Evolutionary conservation across 2,329 filamentous ascomycete species (phyloP), one percentile per base, ranked within the genome.

Genomic region (Fusarium brachygibbosum): DNA sequence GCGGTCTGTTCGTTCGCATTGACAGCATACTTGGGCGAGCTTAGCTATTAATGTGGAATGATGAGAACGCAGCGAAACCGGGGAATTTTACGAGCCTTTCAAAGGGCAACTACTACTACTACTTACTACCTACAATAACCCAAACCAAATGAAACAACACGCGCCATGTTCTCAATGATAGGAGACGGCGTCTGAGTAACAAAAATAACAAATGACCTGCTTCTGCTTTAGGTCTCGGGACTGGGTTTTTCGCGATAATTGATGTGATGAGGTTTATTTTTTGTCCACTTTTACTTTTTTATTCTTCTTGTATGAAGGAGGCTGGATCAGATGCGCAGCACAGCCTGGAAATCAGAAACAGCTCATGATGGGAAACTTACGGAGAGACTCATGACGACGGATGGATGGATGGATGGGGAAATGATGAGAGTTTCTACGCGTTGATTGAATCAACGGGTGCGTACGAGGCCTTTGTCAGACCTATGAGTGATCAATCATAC

Each of bases 281-380:
- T 16, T 50, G 38, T 52, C 42, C 57, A 62, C 29, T 34, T 63
- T 55, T 31, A 55, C 50, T 44, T 35, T 63, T 60, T 63, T 53
- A 40, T 61, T 46, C 44, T 69, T 67, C 55, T 67, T 70, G 66
- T 69, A 70, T 70, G 66, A 70, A 59, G 57, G 62, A 53, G 52
- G 52, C 66, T 63, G 66, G 57, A 70, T 58, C 63, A 52, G 53
- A 69, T 62, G 44, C 45, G 44, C 45, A 53, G 44, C 45, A 46
- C 34, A 51, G 25, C 35, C 66, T 69, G 66, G 49, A 55, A 67
- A 62, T 41, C 48, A 66, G 54, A 41, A 56, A 49, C 55, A 41
- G 56, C 44, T 46, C n/a, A 41, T 57, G 55, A 64, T 25, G 25
- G 40, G n/a, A n/a, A 37, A 55, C 52, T 54, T 37, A 51, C 31